Base-by-base conservation (phyloP, 2,329 filamentous ascomycete genomes). In the Claviceps sp. region DNA sequence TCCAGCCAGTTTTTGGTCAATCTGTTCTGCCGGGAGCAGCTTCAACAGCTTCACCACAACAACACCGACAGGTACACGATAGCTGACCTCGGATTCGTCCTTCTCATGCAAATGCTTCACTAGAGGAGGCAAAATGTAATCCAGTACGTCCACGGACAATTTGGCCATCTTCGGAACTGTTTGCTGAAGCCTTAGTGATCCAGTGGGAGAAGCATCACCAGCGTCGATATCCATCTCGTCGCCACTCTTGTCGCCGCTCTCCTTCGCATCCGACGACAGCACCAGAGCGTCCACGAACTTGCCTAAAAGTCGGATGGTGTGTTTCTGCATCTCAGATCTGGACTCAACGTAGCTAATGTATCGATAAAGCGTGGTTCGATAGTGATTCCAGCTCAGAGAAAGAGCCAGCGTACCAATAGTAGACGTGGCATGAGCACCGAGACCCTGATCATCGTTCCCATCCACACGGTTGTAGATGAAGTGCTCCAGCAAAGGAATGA, bases 61-160 rank as follows among this genome's bases (percentile, higher is more conserved):
- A 38, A 96, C 80, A 26, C 89, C 90, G 5, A 95, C 85, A 1
- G 91, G 90, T 37, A 96, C 85, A 65, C 93, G 87, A 50, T 93
- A 80, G 69, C 90, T 95, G 66, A 98, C 91, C 48, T 89, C 90
- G 1, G 89, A 84, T 65, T 98, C 93, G 57, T 97, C 88, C 66
- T 96, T 97, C 61, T 95, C 84, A 60, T 96, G 90, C 30, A 97
- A 78, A 63, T 95, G 93, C 46, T 82, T 79, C n/a, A 84, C 77
- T 36, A 98, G 70, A 18, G 86, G 79, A 0, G 91, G 89, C 40
- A 95, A 70, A 60, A 95, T 86, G 55, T 83, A 82, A 20, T 80
- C 78, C 42, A 79, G 77, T 50, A 97, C 73, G 58, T 95, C 89
- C 1, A 78, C 75, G 16, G 78, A 73, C 37, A 95, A 73, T 64